These are phyloP conservation scores for Alternaria novae-zelandiae DNA, from an alignment of 2,329 filamentous ascomycete genomes.

Conservation along the genomic window DNA sequence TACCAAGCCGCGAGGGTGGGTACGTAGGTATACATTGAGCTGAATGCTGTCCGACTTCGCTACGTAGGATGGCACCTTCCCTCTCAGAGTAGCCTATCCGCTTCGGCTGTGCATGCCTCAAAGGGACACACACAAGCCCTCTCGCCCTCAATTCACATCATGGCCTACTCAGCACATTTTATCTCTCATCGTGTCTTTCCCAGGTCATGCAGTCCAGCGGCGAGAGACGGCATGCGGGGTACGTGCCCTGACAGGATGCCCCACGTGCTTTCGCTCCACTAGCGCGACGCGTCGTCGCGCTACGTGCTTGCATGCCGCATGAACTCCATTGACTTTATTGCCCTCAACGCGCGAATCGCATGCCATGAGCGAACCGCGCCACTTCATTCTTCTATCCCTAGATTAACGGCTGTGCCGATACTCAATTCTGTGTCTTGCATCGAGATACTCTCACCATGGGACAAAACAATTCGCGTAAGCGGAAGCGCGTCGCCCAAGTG, in stretches of 20 bases:
- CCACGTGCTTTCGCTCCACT: constrained; percentile 7
- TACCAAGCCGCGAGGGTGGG: background rate
- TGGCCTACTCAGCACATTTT: no score
- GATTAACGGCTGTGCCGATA: background rate
- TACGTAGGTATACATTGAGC: background rate
- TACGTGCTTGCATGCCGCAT: background rate
- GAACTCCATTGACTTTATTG: background rate
- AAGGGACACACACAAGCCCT: background rate
- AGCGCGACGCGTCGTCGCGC: background rate
- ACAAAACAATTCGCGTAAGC: constrained; percentile 1
- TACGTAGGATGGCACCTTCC: background rate
- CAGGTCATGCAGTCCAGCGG: no score
- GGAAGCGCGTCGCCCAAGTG: constrained; percentile 1
- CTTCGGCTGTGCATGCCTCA: background rate
- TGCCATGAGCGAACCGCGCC: background rate
- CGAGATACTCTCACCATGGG: background rate
- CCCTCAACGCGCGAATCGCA: background rate
- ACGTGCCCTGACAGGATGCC: background rate
- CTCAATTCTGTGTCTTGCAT: background rate
- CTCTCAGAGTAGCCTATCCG: constrained; percentile 7
- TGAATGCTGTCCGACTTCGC: background rate
- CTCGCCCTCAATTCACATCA: no score
- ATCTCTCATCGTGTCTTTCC: no score
- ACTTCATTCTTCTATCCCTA: no score
- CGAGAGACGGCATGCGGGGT: background rate